These are phyloP conservation scores for Abrus precatorius DNA, from an alignment of 306 rosid genomes.

Conservation along the genomic window DNA sequence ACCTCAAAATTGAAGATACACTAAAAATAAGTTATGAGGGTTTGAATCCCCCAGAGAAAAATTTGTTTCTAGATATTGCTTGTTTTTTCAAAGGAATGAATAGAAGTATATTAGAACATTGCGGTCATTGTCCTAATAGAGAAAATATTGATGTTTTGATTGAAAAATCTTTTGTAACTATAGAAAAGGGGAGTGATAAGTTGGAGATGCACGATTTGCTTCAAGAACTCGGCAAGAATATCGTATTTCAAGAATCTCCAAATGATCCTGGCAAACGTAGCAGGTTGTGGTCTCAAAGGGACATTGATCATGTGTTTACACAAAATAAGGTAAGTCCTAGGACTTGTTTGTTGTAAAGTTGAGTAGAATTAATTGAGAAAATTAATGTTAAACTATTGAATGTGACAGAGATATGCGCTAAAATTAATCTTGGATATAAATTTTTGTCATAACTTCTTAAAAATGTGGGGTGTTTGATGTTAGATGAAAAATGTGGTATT, in stretches of 20 bases:
- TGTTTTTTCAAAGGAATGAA: not conserved
- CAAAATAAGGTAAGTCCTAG: constrained; percentile 20
- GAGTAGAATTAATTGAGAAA: too few species aligned
- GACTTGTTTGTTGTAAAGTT: not conserved
- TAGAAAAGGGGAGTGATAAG: not conserved
- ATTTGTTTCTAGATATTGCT: not conserved
- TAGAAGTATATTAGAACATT: too few species aligned
- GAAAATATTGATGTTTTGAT: constrained; percentile 40
- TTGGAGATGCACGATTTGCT: constrained; percentile 54
- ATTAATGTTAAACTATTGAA: too few species aligned
- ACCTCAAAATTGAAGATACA: not conserved
- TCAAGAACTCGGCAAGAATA: constrained; percentile 44
- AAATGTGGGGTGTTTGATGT: too few species aligned
- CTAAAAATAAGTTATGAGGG: not conserved
- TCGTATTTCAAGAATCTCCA: constrained; percentile 45
- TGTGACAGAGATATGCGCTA: too few species aligned
- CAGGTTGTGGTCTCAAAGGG: constrained; percentile 37
- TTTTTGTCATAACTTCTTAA: too few species aligned
- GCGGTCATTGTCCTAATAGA: constrained; percentile 15
- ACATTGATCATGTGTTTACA: constrained; percentile 4
- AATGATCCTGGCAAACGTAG: constrained; percentile 36
- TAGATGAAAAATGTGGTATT: too few species aligned
- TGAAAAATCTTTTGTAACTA: constrained; percentile 49
- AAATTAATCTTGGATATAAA: too few species aligned
- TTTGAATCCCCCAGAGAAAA: not conserved